phyloP scores from a whole-genome alignment of 176 grass and related monocot species.

The Cymbopogon citratus region DNA sequence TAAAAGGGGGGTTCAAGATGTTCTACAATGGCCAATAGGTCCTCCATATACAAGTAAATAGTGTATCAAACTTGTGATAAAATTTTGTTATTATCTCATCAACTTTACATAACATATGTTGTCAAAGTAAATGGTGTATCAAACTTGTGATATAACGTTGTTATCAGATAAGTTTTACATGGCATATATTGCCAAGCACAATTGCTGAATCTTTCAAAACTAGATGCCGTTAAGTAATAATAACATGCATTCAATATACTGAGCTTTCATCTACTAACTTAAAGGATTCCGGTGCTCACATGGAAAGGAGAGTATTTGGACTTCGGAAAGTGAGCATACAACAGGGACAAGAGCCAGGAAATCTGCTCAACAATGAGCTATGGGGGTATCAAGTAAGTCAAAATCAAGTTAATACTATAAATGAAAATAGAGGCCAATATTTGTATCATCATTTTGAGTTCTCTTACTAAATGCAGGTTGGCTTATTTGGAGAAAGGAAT shows the following conservation, averaged over 20 bases:
- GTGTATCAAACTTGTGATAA: background rate
- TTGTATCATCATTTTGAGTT: background rate
- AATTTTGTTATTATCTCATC: background rate
- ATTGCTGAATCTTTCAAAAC: background rate
- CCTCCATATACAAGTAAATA: background rate
- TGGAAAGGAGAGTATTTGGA: conserved; percentile 68
- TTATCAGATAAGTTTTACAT: background rate
- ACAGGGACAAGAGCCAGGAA: conserved; percentile 19
- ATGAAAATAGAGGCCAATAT: background rate
- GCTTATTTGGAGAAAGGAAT: conserved; percentile 56
- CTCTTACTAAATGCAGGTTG: conserved; percentile 50
- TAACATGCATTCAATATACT: background rate
- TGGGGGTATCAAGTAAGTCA: conserved; percentile 75
- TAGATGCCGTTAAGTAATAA: background rate
- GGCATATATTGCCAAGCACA: background rate
- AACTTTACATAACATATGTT: background rate
- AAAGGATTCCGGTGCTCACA: conserved; percentile 65
- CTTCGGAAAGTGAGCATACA: conserved; percentile 47
- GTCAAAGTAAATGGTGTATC: background rate
- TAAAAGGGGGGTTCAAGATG: background rate
- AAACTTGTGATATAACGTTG: background rate
- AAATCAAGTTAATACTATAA: conserved; percentile 3
- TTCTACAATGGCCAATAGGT: background rate
- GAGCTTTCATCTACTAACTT: conserved; percentile 24
- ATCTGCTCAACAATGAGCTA: conserved; percentile 44